Conservation (phyloP, 192 early-diverging fungal genomes). For the Linnemannia zychae region DNA sequence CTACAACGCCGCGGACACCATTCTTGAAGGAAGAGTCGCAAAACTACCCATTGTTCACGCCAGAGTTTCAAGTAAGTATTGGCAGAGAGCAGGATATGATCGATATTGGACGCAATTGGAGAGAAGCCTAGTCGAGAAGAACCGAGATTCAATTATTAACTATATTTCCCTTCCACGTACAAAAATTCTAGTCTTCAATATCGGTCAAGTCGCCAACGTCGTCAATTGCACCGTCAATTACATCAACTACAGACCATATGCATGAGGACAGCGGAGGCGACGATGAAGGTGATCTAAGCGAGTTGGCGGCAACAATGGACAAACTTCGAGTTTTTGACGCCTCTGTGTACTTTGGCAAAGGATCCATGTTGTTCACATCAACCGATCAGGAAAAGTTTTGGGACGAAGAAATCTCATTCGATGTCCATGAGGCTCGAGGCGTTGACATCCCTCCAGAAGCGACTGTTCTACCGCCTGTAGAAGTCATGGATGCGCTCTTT, state of each 20-base stretch:
- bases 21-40: slow-evolving; percentile 39
- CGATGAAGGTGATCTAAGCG: slow-evolving; percentile 36
- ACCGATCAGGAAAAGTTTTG: slow-evolving; percentile 53
- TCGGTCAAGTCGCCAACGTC: slow-evolving; percentile 42
- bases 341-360: slow-evolving; percentile 51
- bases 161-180: not conserved
- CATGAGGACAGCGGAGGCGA: slow-evolving; percentile 38
- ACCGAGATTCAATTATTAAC: not conserved
- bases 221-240: slow-evolving; percentile 43
- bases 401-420: slow-evolving; percentile 56
- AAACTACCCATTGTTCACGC: slow-evolving; percentile 28
- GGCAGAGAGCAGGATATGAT: not conserved
- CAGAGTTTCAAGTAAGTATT: slow-evolving; percentile 40
- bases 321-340: slow-evolving; percentile 54
- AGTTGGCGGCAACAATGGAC: slow-evolving; percentile 48
- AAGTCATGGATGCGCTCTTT: slow-evolving; percentile 45
- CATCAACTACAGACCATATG: slow-evolving; percentile 36
- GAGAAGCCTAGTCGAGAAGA: too few species aligned
- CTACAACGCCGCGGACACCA: slow-evolving; percentile 16
- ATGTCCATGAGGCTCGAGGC: slow-evolving; percentile 37
- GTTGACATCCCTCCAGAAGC: slow-evolving; percentile 42
- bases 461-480: slow-evolving; percentile 33
- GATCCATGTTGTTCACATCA: slow-evolving; percentile 52
- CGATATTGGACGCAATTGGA: not conserved
- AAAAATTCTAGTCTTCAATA: slow-evolving; percentile 15